Conservation (phyloP, 805 yeast genomes). For the Myxozyma vanderwaltii region DNA sequence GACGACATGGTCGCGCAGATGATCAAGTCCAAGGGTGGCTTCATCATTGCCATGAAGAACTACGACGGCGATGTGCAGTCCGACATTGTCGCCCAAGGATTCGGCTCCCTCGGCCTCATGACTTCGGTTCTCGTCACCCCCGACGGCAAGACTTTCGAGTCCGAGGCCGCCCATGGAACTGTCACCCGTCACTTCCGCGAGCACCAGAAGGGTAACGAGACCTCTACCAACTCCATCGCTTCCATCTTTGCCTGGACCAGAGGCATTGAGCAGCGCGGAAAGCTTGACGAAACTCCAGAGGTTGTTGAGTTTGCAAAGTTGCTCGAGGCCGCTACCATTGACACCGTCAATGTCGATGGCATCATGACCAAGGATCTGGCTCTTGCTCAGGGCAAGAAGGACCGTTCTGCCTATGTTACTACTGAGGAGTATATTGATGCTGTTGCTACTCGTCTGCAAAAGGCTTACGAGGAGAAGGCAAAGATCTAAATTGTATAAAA, state of each 20-base stretch:
- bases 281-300: conserved; percentile 80
- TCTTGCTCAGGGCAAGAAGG: conserved; percentile 82
- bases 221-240: conserved; percentile 96
- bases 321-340: conserved; percentile 81
- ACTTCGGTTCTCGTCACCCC: conserved; percentile 96
- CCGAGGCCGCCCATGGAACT: conserved; percentile 99
- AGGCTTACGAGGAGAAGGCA: conserved; percentile 18
- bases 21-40: conserved; percentile 95
- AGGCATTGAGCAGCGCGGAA: conserved; percentile 91
- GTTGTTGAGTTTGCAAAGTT: conserved; percentile 76
- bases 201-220: conserved; percentile 95
- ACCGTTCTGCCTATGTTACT: conserved; percentile 78
- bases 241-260: conserved; percentile 97
- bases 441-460: conserved; percentile 47
- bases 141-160: conserved; percentile 92
- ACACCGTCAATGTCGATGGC: conserved; percentile 79
- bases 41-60: conserved; percentile 92
- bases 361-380: conserved; percentile 97
- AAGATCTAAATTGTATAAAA: conserved; percentile 11
- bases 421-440: conserved; percentile 89
- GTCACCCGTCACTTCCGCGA: conserved; percentile 96
- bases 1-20: conserved; percentile 99
- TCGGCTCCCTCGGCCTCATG: conserved; percentile 95
- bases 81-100: conserved; percentile 97
- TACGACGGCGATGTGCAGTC: conserved; percentile 98